phyloP scores from a whole-genome alignment of 106 monocot species.

The Dioscorea zingiberensis region DNA sequence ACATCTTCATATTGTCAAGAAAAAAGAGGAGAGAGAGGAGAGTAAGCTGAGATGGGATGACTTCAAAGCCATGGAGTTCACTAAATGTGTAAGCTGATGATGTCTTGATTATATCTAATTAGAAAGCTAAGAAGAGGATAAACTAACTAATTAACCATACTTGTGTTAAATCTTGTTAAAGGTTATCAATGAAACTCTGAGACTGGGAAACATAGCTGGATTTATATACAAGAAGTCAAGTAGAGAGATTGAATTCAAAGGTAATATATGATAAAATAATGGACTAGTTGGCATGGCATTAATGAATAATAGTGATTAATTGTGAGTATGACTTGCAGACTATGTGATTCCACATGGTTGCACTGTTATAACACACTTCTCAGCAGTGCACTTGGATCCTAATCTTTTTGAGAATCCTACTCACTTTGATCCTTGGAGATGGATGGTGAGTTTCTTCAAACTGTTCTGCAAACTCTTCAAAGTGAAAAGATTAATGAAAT shows the following conservation, averaged over 20 bases:
- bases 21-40: background rate
- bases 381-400: conserved; percentile 6
- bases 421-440: conserved; percentile 9
- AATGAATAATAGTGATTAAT: background rate
- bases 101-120: background rate
- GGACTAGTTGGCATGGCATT: background rate
- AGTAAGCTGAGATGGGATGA: conserved; percentile 3
- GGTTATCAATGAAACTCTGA: conserved; percentile 5
- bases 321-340: background rate
- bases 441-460: conserved; percentile 1
- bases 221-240: background rate
- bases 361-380: background rate
- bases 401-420: background rate
- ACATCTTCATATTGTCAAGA: background rate
- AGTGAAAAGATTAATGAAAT: background rate
- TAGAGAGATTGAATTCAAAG: conserved; percentile 1
- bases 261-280: background rate
- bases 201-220: conserved; percentile 2
- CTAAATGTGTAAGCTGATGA: background rate
- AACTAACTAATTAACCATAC: background rate
- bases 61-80: conserved; percentile 4
- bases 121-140: background rate
- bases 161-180: background rate
- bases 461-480: background rate
- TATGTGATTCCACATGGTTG: conserved; percentile 5